Evolutionary conservation across 305 asterid species (phyloP), one percentile per base, ranked within the genome.

Genomic region (Nicotiana rustica): DNA sequence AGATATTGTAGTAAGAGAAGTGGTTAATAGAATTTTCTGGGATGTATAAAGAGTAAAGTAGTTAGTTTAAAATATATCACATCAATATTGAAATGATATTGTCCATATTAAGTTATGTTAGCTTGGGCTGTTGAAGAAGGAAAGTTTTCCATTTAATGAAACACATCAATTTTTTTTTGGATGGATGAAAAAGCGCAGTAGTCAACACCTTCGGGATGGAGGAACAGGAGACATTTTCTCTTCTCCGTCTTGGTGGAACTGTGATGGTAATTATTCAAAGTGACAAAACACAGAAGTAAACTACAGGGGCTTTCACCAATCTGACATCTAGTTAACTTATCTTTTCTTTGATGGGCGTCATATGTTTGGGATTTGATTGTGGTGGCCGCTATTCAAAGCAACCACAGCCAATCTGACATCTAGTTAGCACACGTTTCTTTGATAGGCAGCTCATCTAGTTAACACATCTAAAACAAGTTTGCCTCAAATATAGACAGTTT

Each of bases 391-490:
- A 61, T 59, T 59, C 10, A 59, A 59, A 61, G 67, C 10, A 61
- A 3, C 67, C 5, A 67, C n/a, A 35, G 41, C 41, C 17, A 29
- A 29, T 65, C 41, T 65, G 41, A 65, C 41, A 29, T 29, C 18
- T 65, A 14, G 5, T 31, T 15, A 5, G 14, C 17, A 31, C 47
- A 66, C 14, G 5, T 31, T 66, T 6, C 38, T 13, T 65, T 65
- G 70, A 65, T 65, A 65, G 38, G 18, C n/a, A 65, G 41, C 70
- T 65, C 41, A 65, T 29, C 70, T 65, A 65, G 49, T 33, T 67
- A 17, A 15, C 13, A 3, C 35, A 15, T 67, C 73, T 33, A 14
- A 67, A 67, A 17, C 35, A 67, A 14, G 14, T 67, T 31, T 67
- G 73, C 47, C 47, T 66, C 49, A 67, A 33, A 36, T 14, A 15